Conservation (phyloP, 2,329 filamentous ascomycete species). For the Penicillium sp. region DNA sequence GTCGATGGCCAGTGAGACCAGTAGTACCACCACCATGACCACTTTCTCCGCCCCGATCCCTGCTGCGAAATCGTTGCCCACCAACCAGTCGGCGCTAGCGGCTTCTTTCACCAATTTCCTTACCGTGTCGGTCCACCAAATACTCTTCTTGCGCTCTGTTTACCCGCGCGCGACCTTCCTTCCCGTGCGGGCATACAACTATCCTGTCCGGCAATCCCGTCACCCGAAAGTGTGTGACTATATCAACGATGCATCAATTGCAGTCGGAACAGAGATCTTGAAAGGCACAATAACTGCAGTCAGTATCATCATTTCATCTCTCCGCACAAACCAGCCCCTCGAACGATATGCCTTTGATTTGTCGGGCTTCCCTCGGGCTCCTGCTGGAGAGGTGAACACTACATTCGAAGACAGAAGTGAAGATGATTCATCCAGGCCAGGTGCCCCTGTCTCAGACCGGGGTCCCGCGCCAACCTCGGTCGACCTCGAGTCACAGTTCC, state of each 20-base stretch:
- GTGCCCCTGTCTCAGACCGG: constrained; percentile 27
- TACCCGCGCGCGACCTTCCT: constrained; percentile 80
- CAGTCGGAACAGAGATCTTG: constrained; percentile 69
- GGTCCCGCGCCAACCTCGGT: constrained; percentile 33
- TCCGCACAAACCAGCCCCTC: constrained; percentile 52
- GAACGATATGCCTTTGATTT: constrained; percentile 64
- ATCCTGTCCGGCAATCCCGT: constrained; percentile 79
- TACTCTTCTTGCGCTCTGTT: constrained; percentile 77
- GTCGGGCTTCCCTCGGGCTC: constrained; percentile 55
- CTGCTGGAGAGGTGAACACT: constrained; percentile 49
- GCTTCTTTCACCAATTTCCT: constrained; percentile 76
- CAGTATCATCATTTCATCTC: constrained; percentile 58
- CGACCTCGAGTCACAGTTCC: constrained; percentile 52
- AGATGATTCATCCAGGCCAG: constrained; percentile 36
- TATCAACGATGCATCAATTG: constrained; percentile 77
- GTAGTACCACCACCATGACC: constrained; percentile 41
- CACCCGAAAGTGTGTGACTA: constrained; percentile 84
- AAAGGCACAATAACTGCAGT: constrained; percentile 57
- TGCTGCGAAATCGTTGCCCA: constrained; percentile 44
- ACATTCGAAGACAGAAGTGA: constrained; percentile 49
- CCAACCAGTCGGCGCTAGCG: constrained; percentile 61
- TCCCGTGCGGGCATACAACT: constrained; percentile 76
- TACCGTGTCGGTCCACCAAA: constrained; percentile 78
- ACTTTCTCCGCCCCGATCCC: constrained; percentile 43
- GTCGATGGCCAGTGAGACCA: constrained; percentile 45